A percentile compares a stretch with the other conserved stretches of the same genome.
Conservation (phyloP, 768 basidiomycete species). For the Tephrocybe sp. region DNA sequence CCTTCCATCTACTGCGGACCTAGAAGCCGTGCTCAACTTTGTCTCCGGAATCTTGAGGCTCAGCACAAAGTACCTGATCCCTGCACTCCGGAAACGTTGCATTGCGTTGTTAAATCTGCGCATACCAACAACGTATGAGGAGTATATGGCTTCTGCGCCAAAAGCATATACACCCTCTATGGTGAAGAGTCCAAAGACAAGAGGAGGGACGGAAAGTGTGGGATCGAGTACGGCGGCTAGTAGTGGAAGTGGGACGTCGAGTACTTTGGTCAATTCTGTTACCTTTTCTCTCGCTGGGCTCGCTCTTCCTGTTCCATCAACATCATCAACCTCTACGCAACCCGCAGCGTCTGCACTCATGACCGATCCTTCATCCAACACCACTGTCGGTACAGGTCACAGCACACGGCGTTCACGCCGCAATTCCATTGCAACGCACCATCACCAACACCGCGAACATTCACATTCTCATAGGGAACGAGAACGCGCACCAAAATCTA, state of each 20-base stretch:
- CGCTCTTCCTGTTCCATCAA: neutral
- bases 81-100: constrained; percentile 49
- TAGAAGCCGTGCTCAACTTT: constrained; percentile 42
- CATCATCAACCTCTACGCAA: neutral
- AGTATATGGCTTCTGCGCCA: constrained; percentile 28
- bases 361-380: neutral
- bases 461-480: neutral
- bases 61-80: constrained; percentile 60
- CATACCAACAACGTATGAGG: constrained; percentile 37
- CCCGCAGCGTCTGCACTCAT: neutral
- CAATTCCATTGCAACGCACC: neutral
- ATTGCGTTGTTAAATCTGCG: constrained; percentile 42
- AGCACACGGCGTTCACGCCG: too few species aligned
- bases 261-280: neutral
- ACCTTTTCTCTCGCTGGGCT: neutral
- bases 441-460: neutral
- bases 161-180: constrained; percentile 1
- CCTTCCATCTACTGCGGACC: constrained; percentile 30
- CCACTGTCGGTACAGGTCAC: neutral
- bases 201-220: neutral
- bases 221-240: neutral
- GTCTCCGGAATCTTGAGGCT: constrained; percentile 56
- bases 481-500: neutral
- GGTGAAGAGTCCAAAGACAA: neutral
- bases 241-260: too few species aligned